A percentile compares a stretch with the other conserved stretches of the same genome.
phyloP scores from a whole-genome alignment of 2,329 filamentous ascomycete species.

The Ceratocystis diversiconidia region DNA sequence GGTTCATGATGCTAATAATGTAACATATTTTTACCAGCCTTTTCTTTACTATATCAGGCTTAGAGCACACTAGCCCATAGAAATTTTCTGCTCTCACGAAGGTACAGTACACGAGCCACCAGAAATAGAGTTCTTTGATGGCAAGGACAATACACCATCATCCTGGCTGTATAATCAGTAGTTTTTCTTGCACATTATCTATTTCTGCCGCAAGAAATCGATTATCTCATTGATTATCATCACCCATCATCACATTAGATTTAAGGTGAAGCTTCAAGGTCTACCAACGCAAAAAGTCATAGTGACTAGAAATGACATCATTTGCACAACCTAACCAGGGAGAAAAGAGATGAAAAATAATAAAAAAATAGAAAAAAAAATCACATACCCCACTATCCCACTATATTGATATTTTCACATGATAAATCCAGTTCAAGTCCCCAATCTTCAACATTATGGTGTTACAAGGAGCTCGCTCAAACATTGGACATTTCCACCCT shows the following conservation, averaged over 20 bases:
- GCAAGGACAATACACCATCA: not conserved
- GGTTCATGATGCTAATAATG: not conserved
- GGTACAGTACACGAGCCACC: constrained; percentile 2
- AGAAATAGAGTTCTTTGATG: not conserved
- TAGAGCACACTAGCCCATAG: not conserved
- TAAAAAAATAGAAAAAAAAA: no score
- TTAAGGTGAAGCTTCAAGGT: not conserved
- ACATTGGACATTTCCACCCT: not conserved
- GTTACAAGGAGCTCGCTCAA: not conserved
- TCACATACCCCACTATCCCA: not conserved
- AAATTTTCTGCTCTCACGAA: not conserved
- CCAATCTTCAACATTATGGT: not conserved
- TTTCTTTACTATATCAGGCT: not conserved
- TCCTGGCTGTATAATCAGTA: not conserved
- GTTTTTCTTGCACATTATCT: not conserved
- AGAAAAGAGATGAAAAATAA: not conserved
- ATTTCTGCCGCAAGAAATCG: no score
- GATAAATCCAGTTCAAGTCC: not conserved
- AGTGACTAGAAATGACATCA: not conserved
- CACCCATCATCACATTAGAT: not conserved
- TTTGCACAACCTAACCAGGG: not conserved
- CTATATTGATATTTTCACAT: constrained; percentile 1
- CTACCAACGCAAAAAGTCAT: not conserved
- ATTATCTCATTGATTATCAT: no score
- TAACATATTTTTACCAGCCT: not conserved